Conservation (phyloP, 2,329 filamentous ascomycete species). For the Thielaviopsis populi region DNA sequence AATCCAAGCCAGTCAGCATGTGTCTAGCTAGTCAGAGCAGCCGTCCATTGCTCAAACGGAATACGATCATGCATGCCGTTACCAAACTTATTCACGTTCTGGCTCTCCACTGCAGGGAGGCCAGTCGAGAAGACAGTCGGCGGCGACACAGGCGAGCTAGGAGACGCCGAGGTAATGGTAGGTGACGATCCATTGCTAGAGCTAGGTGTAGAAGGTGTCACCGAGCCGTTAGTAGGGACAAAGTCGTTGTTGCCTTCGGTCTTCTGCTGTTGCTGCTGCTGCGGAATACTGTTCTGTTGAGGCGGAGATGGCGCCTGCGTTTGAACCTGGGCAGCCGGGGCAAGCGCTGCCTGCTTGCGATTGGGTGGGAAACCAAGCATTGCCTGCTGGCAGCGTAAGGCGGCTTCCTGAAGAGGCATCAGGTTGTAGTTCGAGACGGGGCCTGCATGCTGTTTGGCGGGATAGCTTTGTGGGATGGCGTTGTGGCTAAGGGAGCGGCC, state of each 20-base stretch:
- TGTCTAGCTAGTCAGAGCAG: conserved; percentile 11
- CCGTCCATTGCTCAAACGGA: conserved; percentile 10
- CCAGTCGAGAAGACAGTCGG: conserved; percentile 9
- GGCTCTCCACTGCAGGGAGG: neutral
- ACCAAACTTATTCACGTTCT: conserved; percentile 10
- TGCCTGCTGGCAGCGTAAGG: conserved; percentile 18
- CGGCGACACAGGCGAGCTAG: conserved; percentile 32
- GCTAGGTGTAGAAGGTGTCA: conserved; percentile 22
- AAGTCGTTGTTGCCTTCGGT: conserved; percentile 1
- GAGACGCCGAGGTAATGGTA: conserved; percentile 29
- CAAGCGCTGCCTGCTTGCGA: conserved; percentile 15
- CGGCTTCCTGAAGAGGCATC: conserved; percentile 24
- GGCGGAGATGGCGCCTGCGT: neutral
- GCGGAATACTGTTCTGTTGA: neutral
- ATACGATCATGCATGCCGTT: conserved; percentile 13
- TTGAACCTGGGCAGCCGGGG: neutral
- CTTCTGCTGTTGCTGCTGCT: neutral
- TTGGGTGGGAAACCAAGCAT: conserved; percentile 17
- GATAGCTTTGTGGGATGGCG: neutral
- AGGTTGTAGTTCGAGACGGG: conserved; percentile 32
- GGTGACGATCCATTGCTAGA: conserved; percentile 23
- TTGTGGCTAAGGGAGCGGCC: conserved; percentile 1
- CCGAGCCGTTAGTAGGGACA: conserved; percentile 15
- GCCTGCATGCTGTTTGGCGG: conserved; percentile 22
- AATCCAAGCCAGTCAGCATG: neutral